Conservation (phyloP, 805 yeast species). For the Clavispora phyllophila region DNA sequence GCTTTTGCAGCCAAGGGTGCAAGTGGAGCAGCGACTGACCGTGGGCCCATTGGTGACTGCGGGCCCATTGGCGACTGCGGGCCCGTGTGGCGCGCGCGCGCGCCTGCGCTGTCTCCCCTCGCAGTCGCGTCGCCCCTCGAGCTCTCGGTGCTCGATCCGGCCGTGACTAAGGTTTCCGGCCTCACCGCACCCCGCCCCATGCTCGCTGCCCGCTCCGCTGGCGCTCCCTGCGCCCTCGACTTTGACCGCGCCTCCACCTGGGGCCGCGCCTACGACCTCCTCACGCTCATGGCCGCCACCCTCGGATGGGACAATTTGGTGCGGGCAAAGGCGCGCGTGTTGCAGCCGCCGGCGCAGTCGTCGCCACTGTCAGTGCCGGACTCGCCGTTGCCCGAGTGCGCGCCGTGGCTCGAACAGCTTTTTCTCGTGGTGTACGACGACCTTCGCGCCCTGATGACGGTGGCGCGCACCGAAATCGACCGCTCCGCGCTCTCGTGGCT, state of each 20-base stretch:
- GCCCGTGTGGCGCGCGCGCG: background rate
- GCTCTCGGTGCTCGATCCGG: conserved; percentile 31
- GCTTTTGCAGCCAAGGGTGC: too few species aligned
- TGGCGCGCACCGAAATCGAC: conserved; percentile 21
- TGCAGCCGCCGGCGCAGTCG: conserved; percentile 27
- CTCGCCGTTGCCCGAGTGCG: conserved; percentile 50
- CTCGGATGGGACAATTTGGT: conserved; percentile 83
- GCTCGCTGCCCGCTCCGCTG: conserved; percentile 30
- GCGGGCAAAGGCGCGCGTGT: conserved; percentile 59
- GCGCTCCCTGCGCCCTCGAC: conserved; percentile 26
- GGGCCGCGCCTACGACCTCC: conserved; percentile 54
- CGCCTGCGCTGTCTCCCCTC: conserved; percentile 33
- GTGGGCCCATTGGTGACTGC: too few species aligned
- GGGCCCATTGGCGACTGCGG: background rate
- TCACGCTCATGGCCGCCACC: conserved; percentile 60
- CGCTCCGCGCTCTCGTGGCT: conserved; percentile 75
- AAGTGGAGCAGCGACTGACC: too few species aligned
- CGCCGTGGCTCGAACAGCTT: conserved; percentile 73
- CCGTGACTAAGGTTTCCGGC: conserved; percentile 23
- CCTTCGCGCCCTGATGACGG: conserved; percentile 24
- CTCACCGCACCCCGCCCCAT: conserved; percentile 22
- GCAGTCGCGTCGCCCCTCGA: conserved; percentile 28
- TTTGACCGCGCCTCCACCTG: conserved; percentile 33
- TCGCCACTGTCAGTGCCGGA: conserved; percentile 1
- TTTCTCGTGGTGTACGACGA: conserved; percentile 70